Evolutionary conservation across 2,329 filamentous ascomycete species (phyloP), one percentile per base, ranked within the genome.

Genomic region (Zarea fungicola): DNA sequence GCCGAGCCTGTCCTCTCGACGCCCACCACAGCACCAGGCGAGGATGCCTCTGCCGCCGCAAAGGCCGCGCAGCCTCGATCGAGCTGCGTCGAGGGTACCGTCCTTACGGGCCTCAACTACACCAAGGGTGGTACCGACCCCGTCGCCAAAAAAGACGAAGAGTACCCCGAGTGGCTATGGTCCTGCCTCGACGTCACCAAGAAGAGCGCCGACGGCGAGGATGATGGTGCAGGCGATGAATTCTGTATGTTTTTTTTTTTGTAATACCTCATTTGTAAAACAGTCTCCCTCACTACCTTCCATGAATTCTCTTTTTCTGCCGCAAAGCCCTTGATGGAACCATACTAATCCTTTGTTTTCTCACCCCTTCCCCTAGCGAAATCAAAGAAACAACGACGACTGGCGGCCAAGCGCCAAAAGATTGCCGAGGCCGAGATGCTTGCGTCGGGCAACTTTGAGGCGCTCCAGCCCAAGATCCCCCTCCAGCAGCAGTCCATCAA

Each of bases 121-220:
- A 68, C 84, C 60, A 93, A 93, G 72, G 81, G 79, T 56, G 77
- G 78, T 61, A 70, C 75, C 29, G 87, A 92, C 62, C 88, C 89
- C 1, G 72, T 92, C 6, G 89, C 89, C 9, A 65, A 83, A 59
- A 74, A 82, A 28, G 89, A 95, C 57, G 74, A 81, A 19, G 85
- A 87, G 53, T 95, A 95, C 67, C 89, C 89, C 3, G 73, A 73
- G 21, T 95, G 89, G 89, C 66, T 95, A 53, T 95, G 89, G 89
- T 74, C 68, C 3, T 82, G 86, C 56, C 69, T 93, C 48, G 78
- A 83, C 43, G 74, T 78, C 50, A 72, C 80, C 66, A 78, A 80
- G 66, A 80, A 76, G 61, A 65, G 60, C 4, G 66, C 68, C 18
- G 70, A 67, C 13, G 71, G 69, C 2, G 77, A 68, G 4, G 78